Evolutionary conservation across 2,329 filamentous ascomycete genomes (phyloP), one percentile per base, ranked within the genome.

Genomic region (Trichoderma breve): DNA sequence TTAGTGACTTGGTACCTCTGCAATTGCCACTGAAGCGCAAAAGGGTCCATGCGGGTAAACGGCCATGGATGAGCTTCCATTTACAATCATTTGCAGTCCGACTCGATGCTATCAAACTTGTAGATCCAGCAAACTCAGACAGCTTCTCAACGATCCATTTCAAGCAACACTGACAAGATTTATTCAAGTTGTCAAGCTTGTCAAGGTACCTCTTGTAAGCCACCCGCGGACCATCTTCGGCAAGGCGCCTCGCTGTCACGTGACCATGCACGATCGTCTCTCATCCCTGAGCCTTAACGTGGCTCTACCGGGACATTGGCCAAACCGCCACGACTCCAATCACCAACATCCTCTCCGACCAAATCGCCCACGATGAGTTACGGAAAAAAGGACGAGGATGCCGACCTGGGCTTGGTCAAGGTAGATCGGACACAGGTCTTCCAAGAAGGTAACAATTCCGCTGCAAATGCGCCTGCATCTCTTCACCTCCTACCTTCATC

Each of bases 311-410:
- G 70, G 76, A 74, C 73, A 75, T 75, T 51, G 77, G 75, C 75
- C 77, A 74, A 79, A 78, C 76, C 77, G 78, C 77, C 78, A 78
- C 79, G 77, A 77, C 77, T 79, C 77, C 66, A 78, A 76, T 77
- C 76, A 77, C 79, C 77, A 76, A 30, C 77, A 75, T 76, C 75
- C 76, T 75, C 74, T 74, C 72, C 76, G 75, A 78, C 77, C 78
- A 77, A 79, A 77, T 78, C 79, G 83, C 84, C 84, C 85, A 90
- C 77, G 80, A 97, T 97, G 95, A 96, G 92, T 85, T 97, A 96
- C 89, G 92, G 95, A 87, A 99, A 99, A 87, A 98, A 97, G 88
- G 95, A 99, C 84, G 96, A 98, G 88, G 96, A 99, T 87, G 93
- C 92, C 81, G 95, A 98, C 82, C 90, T 92, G 82, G 92, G 93